These are phyloP conservation scores for Pichia paraexigua DNA, from an alignment of 805 yeast genomes.

Conservation along the genomic window DNA sequence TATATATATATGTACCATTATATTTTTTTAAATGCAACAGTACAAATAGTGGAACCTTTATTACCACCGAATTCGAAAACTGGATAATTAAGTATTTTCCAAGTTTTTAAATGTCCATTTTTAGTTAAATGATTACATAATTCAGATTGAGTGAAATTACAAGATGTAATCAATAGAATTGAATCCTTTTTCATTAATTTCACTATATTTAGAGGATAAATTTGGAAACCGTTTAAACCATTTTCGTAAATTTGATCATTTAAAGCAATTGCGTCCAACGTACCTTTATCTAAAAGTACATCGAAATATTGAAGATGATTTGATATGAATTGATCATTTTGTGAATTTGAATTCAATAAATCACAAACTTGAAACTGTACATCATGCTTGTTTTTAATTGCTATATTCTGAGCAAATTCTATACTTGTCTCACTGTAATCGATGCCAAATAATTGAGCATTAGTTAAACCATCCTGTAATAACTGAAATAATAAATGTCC, in stretches of 20 bases:
- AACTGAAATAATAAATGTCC: conserved; percentile 80
- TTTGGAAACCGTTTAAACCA: conserved; percentile 40
- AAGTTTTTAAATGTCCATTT: conserved; percentile 39
- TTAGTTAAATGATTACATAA: conserved; percentile 45
- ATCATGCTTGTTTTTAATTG: conserved; percentile 30
- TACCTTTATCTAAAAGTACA: conserved; percentile 85
- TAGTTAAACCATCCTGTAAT: conserved; percentile 45
- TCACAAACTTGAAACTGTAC: conserved; percentile 61
- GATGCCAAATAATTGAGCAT: conserved; percentile 52
- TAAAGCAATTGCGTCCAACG: conserved; percentile 92
- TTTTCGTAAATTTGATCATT: conserved; percentile 49
- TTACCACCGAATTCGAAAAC: conserved; percentile 83
- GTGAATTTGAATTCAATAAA: conserved; percentile 36
- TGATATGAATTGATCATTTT: conserved; percentile 28
- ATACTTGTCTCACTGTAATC: conserved; percentile 85
- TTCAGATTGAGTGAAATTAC: conserved; percentile 87
- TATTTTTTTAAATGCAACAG: conserved; percentile 60
- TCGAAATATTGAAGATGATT: conserved; percentile 42
- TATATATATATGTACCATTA: too few relatives aligned
- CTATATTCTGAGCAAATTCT: conserved; percentile 59
- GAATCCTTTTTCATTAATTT: conserved; percentile 48
- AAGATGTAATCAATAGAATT: conserved; percentile 74
- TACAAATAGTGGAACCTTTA: conserved; percentile 81
- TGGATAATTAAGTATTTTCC: conserved; percentile 71
- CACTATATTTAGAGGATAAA: conserved; percentile 55